A percentile compares a stretch with the other conserved stretches of the same genome.
phyloP scores from a whole-genome alignment of 768 basidiomycete species.

The Melanogaster broomeanus region DNA sequence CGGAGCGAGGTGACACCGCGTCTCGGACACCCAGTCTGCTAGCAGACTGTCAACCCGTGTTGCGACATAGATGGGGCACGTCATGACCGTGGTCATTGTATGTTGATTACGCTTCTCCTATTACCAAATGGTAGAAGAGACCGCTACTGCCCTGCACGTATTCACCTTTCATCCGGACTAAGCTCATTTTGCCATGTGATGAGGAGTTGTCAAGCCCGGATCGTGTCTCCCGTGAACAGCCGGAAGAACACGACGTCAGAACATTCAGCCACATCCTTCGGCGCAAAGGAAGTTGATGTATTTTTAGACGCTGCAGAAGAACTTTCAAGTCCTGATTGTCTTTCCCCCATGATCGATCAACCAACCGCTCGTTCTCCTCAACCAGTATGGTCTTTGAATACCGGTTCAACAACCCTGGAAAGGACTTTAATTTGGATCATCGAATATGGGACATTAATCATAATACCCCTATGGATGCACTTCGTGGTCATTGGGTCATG shows the following conservation, averaged over 20 bases:
- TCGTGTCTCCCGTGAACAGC: too few species aligned
- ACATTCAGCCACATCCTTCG: background rate
- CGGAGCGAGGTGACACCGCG: background rate
- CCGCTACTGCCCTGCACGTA: too few species aligned
- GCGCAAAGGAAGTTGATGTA: background rate
- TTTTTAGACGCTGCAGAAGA: background rate
- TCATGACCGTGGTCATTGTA: background rate
- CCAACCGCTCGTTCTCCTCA: background rate
- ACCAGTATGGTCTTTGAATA: slow-evolving; percentile 11
- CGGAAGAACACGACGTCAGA: too few species aligned
- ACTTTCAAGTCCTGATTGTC: too few species aligned
- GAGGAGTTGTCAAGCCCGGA: background rate
- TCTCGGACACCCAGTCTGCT: background rate
- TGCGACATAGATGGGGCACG: too few species aligned
- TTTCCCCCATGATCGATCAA: background rate
- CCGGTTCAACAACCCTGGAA: slow-evolving; percentile 50
- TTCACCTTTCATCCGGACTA: too few species aligned
- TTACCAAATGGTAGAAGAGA: too few species aligned
- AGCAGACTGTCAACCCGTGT: too few species aligned
- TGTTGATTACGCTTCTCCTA: background rate
- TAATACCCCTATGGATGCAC: slow-evolving; percentile 50
- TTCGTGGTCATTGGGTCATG: slow-evolving; percentile 47
- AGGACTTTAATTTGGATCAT: slow-evolving; percentile 44
- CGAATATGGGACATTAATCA: slow-evolving; percentile 47
- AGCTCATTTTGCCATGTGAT: background rate